Evolutionary conservation across 345 rosid species (phyloP).

Genomic region (Citrus mangshanensis): DNA sequence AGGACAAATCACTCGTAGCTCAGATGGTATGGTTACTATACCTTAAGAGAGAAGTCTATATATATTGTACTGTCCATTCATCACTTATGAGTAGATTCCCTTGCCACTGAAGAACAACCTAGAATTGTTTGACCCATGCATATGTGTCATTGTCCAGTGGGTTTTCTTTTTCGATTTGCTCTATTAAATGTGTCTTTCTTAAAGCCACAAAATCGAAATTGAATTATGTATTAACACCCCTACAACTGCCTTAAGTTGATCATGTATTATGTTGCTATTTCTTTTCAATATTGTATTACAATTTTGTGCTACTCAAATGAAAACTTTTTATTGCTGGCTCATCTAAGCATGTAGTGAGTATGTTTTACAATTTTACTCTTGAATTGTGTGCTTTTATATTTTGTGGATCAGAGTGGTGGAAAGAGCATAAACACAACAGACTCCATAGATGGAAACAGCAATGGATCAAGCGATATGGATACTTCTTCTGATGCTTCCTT

Average conservation of each 20-base stretch:
- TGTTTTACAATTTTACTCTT: neutral
- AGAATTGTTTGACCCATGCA: neutral
- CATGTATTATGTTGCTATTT: neutral
- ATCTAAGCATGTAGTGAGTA: neutral
- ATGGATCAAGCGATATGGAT: neutral
- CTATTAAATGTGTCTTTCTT: neutral
- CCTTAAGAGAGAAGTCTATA: neutral
- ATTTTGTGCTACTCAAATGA: neutral
- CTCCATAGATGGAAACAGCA: neutral
- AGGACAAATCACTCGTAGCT: neutral
- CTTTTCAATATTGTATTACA: neutral
- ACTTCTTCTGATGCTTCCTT: neutral
- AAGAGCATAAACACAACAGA: neutral
- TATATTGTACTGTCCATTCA: neutral
- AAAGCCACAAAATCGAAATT: neutral
- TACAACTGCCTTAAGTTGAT: neutral
- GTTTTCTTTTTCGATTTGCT: neutral
- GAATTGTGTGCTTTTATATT: neutral
- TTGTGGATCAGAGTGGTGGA: constrained; percentile 2
- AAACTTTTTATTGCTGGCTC: neutral
- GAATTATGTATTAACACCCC: neutral
- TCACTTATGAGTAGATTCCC: neutral
- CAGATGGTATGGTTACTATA: neutral
- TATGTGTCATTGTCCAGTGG: neutral
- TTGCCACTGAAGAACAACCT: neutral